Evolutionary conservation across 805 yeast genomes (phyloP), one percentile per base, ranked within the genome.

Genomic region (Nakazawaea populi): DNA sequence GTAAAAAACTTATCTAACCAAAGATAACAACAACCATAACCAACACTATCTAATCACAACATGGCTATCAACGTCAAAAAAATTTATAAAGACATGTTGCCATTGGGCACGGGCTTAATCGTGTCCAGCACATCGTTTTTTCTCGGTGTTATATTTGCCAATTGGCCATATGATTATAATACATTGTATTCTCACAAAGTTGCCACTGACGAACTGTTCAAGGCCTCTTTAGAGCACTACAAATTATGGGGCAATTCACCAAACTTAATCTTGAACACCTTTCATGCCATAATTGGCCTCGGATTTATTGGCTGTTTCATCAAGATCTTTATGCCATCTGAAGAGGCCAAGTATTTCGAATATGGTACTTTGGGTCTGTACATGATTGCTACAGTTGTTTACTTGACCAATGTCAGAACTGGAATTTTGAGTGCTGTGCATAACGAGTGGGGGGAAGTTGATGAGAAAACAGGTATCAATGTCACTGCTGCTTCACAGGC

Each of bases 371-470:
- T 91, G 58, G 82, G 80, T n/a, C 76, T 88, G 52, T 79, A 78
- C 64, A 84, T 90, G 66, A 71, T 83, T 37, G 87, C 86, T 18
- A 69, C 87, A 43, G 82, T 92, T 60, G 79, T 92, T 59, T 94
- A 90, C 68, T 72, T 92, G 60, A 86, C 96, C 55, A 94, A 94
- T 71, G 74, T 92, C 58, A 79, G 89, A 62, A 80, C 87, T 48
- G 98, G 98, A 49, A 73, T 84, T 39, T 77, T 77, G 58, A 80
- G 91, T 51, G 80, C 89, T 49, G 59, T 81, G 30, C 67, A 77
- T 52, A 91, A 90, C 42, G 74, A 81, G 54, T 92, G 98, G 98
- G 98, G 97, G 57, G 98, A 92, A 47, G 96, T 94, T 47, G 88
- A 87, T 60, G 82, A 79, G 64, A 75, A 75, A 54, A 88, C 96